phyloP scores from a whole-genome alignment of 805 yeast species.

The Priceomyces castillae region DNA sequence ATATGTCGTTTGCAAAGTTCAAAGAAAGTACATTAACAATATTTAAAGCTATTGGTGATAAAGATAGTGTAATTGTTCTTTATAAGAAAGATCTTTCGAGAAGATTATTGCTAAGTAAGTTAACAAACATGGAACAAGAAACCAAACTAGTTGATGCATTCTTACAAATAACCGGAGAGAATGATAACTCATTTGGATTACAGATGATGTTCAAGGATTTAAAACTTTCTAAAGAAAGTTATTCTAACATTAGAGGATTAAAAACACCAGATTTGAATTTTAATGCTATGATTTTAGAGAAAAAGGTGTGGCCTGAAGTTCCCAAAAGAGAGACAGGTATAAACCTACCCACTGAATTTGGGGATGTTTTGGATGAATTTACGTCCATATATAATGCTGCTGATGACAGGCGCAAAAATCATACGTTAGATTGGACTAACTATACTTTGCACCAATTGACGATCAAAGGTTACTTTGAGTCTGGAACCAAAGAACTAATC shows the following conservation, averaged over 20 bases:
- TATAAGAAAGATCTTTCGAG: conserved; percentile 38
- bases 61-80: conserved; percentile 26
- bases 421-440: conserved; percentile 40
- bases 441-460: conserved; percentile 41
- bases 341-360: conserved; percentile 23
- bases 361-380: conserved; percentile 19
- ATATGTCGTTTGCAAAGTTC: conserved; percentile 14
- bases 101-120: conserved; percentile 29
- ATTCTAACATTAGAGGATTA: conserved; percentile 7
- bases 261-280: conserved; percentile 18
- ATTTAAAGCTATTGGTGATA: conserved; percentile 33
- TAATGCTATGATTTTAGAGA: conserved; percentile 31
- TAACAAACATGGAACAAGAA: conserved; percentile 18
- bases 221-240: conserved; percentile 16
- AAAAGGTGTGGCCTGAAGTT: conserved; percentile 40
- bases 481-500: conserved; percentile 29
- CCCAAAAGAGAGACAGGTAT: conserved; percentile 24
- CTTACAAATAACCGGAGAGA: conserved; percentile 28
- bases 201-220: conserved; percentile 36
- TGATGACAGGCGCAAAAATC: conserved; percentile 22
- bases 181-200: conserved; percentile 26
- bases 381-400: conserved; percentile 16
- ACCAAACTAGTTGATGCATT: conserved; percentile 22
- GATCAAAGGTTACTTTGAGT: conserved; percentile 29
- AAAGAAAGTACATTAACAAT: conserved; percentile 20